Base-by-base conservation (phyloP, 805 yeast genomes). In the Komagataella pseudopastoris region DNA sequence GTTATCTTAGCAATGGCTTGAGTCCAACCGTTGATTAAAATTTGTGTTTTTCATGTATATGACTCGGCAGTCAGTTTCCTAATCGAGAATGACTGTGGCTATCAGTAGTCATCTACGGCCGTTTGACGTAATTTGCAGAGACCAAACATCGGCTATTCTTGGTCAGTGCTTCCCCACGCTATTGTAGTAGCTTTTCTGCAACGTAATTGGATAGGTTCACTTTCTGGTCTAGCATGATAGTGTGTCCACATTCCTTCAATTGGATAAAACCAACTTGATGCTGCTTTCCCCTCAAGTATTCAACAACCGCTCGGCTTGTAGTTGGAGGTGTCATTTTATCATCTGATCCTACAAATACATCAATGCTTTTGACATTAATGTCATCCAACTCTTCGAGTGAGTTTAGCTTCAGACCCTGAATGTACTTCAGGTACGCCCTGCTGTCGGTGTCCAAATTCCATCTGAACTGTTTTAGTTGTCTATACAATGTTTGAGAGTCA, bases 391-490 rank as follows among this genome's bases (percentile, higher is more conserved):
- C 84, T 6, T 66, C 59, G 16, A 56, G 56, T 4, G 66, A 65
- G 12, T 77, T 71, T 18, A 71, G 66, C n/a, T 60, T 54, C 53
- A 81, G 76, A 2, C 83, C 82, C 43, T 62, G 54, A 1, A 77
- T 68, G 55, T 83, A 80, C 51, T 71, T 69, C 51, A 85, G 64
- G 61, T 85, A 74, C 1, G 78, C 67, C 6, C 56, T 54, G 0
- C 88, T 73, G 49, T 76, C 70, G 14, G 83, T 75, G 62, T 83
- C 88, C 54, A 84, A 59, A 61, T 86, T 85, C 83, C 87, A 81
- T 49, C 88, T 66, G 45, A 85, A 70, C 62, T 85, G 95, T 17
- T 80, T 67, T 47, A 74, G 60, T 50, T 78, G 73, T 49, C 72
- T 71, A 57, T 66, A 70, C 16, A 69, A 64, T 45, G 64, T 56